Conservation (phyloP, 2,329 filamentous ascomycete genomes). For the Penicillium capsulatum region DNA sequence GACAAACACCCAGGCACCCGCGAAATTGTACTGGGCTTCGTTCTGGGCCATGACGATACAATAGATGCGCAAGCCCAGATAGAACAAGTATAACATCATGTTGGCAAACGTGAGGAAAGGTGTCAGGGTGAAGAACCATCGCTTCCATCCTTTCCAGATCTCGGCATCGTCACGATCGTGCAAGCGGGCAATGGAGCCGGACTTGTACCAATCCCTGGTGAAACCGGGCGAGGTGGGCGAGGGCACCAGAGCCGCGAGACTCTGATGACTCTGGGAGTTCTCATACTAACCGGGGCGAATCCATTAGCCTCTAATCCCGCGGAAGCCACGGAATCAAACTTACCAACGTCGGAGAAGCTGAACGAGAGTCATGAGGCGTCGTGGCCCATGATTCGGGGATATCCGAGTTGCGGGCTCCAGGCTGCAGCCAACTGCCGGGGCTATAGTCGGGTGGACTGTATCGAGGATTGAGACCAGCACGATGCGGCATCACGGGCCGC, state of each 20-base stretch:
- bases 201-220: constrained; percentile 36
- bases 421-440: constrained; percentile 20
- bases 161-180: constrained; percentile 37
- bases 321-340: no score
- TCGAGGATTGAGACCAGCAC: constrained; percentile 19
- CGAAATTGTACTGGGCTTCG: constrained; percentile 39
- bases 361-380: constrained; percentile 30
- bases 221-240: constrained; percentile 28
- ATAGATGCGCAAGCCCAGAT: constrained; percentile 50
- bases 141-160: constrained; percentile 38
- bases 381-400: constrained; percentile 22
- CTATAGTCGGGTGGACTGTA: constrained; percentile 22
- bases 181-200: constrained; percentile 35
- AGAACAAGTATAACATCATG: constrained; percentile 39
- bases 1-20: constrained; percentile 56
- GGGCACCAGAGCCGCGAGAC: constrained; percentile 32
- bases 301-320: constrained; percentile 5
- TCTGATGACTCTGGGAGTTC: constrained; percentile 31
- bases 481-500: constrained; percentile 20
- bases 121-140: constrained; percentile 32
- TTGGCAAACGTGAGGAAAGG: constrained; percentile 36
- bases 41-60: constrained; percentile 53
- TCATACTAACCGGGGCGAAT: constrained; percentile 14
- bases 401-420: constrained; percentile 17
- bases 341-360: constrained; percentile 32